A percentile compares a stretch with the other conserved stretches of the same genome.
These are phyloP conservation scores for Solanum etuberosum DNA, from an alignment of 257 asterid genomes.

Conservation along the genomic window DNA sequence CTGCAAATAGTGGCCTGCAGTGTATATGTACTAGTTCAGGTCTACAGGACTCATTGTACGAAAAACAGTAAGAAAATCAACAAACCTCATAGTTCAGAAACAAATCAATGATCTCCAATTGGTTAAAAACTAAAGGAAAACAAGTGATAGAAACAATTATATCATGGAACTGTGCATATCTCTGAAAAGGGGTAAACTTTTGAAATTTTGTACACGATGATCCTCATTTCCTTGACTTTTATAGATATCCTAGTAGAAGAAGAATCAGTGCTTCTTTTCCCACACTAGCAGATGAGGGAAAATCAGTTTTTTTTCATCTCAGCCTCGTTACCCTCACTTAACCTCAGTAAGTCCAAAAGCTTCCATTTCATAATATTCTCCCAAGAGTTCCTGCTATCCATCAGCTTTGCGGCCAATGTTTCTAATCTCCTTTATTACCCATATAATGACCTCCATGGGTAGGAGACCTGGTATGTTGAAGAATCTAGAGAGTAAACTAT, in stretches of 20 bases:
- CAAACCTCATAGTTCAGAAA: not conserved
- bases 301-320: not conserved
- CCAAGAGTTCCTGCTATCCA: not conserved
- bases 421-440: not conserved
- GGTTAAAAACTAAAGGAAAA: not conserved
- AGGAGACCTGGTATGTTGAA: not conserved
- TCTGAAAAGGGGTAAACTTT: not conserved
- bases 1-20: constrained; percentile 72
- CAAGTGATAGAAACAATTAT: not conserved
- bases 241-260: not conserved
- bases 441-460: not conserved
- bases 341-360: not conserved
- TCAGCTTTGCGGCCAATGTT: not conserved
- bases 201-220: not conserved
- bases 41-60: constrained; percentile 1
- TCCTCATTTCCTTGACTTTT: not conserved
- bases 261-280: not conserved
- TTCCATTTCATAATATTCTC: not conserved
- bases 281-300: not conserved
- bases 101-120: not conserved
- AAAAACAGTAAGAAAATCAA: not conserved
- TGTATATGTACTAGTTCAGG: constrained; percentile 7
- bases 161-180: not conserved
- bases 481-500: not conserved
- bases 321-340: not conserved